phyloP scores from a whole-genome alignment of 2,329 filamentous ascomycete species.

The Trichoderma atrobrunneum region DNA sequence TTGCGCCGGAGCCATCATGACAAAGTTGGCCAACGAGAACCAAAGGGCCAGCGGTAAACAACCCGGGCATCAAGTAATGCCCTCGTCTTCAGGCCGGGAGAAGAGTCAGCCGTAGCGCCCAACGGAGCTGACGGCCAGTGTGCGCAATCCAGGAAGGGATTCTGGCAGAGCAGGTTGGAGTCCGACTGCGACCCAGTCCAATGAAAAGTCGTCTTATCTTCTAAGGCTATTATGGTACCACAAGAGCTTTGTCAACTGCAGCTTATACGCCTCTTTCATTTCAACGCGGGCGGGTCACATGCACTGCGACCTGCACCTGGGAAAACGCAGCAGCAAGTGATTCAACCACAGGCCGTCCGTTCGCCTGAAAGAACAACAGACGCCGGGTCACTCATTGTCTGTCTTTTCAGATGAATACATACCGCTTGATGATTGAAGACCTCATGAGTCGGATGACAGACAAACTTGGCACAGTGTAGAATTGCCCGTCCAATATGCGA shows the following conservation, averaged over 20 bases:
- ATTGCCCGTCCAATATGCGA: background rate
- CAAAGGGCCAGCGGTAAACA: background rate
- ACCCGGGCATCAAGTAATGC: background rate
- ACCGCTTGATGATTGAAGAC: background rate
- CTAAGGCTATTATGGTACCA: slow-evolving; percentile 14
- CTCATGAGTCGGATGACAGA: background rate
- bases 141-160: background rate
- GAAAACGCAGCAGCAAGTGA: background rate
- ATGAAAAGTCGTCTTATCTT: background rate
- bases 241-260: slow-evolving; percentile 10
- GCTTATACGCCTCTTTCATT: slow-evolving; percentile 11
- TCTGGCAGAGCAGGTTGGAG: slow-evolving; percentile 7
- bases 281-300: slow-evolving; percentile 12
- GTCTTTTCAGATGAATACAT: no score
- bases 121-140: background rate
- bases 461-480: background rate
- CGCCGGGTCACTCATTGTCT: background rate
- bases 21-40: background rate
- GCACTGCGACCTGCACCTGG: background rate
- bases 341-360: background rate
- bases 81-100: background rate
- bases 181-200: slow-evolving; percentile 1
- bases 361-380: background rate
- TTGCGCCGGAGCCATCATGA: background rate
- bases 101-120: background rate